A percentile compares a stretch with the other conserved stretches of the same genome.
phyloP scores from a whole-genome alignment of 2,329 filamentous ascomycete genomes.

The Leptographium radiaticola region DNA sequence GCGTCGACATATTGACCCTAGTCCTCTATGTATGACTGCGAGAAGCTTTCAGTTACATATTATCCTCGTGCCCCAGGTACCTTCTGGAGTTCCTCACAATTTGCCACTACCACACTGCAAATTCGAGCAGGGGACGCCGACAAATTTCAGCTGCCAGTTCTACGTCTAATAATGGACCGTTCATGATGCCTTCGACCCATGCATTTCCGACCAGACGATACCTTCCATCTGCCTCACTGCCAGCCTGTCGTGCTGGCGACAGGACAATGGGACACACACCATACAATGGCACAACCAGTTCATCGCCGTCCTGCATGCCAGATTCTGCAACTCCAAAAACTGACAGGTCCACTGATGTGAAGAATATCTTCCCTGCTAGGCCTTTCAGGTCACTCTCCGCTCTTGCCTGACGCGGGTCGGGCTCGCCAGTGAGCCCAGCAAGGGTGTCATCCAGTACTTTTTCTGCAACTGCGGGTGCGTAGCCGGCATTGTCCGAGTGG shows the following conservation, averaged over 20 bases:
- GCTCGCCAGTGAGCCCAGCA: not conserved
- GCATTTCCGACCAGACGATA: not conserved
- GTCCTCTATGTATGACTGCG: too few species aligned
- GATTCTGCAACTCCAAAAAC: not conserved
- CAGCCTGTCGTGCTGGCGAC: not conserved
- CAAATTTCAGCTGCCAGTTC: not conserved
- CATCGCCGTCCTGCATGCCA: not conserved
- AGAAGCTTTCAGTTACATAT: too few species aligned
- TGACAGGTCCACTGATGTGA: not conserved
- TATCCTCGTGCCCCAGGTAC: too few species aligned
- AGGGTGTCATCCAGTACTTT: not conserved
- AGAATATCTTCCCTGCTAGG: not conserved
- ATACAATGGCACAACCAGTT: not conserved
- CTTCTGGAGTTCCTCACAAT: too few species aligned
- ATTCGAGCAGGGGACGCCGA: not conserved
- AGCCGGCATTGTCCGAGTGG: not conserved
- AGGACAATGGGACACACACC: not conserved
- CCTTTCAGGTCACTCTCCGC: too few species aligned
- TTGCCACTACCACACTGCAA: not conserved
- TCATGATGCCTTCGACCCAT: not conserved
- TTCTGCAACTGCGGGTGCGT: not conserved
- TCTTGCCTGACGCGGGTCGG: rapidly evolving
- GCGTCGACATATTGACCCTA: too few species aligned
- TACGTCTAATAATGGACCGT: not conserved
- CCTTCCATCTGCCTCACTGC: not conserved